A percentile compares a stretch with the other conserved stretches of the same genome.
phyloP scores from a whole-genome alignment of 2,329 filamentous ascomycete genomes.

The Monosporascus sp. region DNA sequence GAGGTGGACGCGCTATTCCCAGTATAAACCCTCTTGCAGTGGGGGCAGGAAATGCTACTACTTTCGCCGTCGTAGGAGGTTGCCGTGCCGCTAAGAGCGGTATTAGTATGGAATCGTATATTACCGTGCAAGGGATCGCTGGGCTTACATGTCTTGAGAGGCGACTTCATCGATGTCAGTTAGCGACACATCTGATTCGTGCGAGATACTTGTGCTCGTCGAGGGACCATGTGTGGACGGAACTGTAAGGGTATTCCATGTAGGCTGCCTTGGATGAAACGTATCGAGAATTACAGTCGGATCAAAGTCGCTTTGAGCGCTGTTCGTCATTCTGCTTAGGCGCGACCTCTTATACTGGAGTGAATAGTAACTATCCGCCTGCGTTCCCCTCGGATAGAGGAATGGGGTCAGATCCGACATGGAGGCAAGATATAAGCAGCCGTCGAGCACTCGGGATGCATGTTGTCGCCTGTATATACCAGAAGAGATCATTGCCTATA shows the following conservation, averaged over 20 bases:
- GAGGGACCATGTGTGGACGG: background rate
- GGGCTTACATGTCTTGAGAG: background rate
- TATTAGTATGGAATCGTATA: no score
- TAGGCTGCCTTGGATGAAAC: background rate
- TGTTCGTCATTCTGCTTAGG: background rate
- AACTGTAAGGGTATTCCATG: background rate
- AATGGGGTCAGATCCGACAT: background rate
- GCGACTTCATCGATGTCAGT: background rate
- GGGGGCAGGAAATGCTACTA: background rate
- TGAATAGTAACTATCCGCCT: background rate
- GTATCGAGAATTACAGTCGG: background rate
- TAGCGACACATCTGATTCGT: background rate
- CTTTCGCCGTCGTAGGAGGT: background rate
- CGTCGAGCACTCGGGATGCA: background rate
- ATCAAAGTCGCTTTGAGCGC: background rate
- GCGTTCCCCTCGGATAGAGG: background rate
- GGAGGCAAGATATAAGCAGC: background rate
- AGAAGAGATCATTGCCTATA: background rate
- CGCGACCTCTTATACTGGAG: background rate
- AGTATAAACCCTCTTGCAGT: background rate
- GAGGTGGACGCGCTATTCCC: slow-evolving; percentile 1
- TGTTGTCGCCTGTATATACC: background rate
- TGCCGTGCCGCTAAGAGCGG: background rate
- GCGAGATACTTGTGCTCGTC: background rate
- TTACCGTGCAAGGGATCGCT: no score